These are phyloP conservation scores for Cyclotella choctawhatcheeana DNA, from an alignment of 108 stramenopile genomes.

Conservation along the genomic window DNA sequence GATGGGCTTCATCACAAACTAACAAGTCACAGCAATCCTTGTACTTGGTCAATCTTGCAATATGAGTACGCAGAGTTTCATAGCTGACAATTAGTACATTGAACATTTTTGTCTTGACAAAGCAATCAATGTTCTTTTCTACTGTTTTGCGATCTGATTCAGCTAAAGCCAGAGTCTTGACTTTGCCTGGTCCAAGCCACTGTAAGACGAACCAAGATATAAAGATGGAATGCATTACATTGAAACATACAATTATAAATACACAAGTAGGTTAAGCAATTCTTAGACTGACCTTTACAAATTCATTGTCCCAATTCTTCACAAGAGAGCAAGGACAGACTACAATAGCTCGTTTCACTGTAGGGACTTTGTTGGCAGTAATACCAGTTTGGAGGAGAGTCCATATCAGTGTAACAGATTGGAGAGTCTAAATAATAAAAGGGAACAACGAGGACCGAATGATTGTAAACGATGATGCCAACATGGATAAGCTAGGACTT, in stretches of 20 bases:
- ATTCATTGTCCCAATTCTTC: conserved; percentile 99
- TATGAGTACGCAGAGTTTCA: conserved; percentile 95
- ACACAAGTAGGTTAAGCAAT: no score
- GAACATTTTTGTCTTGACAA: conserved; percentile 81
- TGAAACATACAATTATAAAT: no score
- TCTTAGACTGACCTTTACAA: no score
- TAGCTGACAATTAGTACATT: conserved; percentile 92
- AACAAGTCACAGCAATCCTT: conserved; percentile 91
- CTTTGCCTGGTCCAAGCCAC: conserved; percentile 89
- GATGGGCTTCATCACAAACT: conserved; percentile 98
- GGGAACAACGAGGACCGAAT: background rate
- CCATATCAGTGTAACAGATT: conserved; percentile 93
- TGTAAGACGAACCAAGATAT: no score
- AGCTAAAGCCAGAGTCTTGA: conserved; percentile 84
- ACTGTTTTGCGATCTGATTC: conserved; percentile 87
- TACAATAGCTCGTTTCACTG: conserved; percentile 91
- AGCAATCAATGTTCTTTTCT: conserved; percentile 84
- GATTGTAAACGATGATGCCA: background rate
- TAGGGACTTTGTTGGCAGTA: conserved; percentile 78
- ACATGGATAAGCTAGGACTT: background rate
- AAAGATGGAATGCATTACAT: no score
- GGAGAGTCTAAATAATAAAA: conserved; percentile 70
- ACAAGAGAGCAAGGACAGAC: conserved; percentile 97
- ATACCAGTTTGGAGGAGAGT: conserved; percentile 94
- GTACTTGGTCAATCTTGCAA: conserved; percentile 74